These are phyloP conservation scores for Pezicula rhizophila DNA, from an alignment of 2,329 filamentous ascomycete genomes.

Conservation along the genomic window DNA sequence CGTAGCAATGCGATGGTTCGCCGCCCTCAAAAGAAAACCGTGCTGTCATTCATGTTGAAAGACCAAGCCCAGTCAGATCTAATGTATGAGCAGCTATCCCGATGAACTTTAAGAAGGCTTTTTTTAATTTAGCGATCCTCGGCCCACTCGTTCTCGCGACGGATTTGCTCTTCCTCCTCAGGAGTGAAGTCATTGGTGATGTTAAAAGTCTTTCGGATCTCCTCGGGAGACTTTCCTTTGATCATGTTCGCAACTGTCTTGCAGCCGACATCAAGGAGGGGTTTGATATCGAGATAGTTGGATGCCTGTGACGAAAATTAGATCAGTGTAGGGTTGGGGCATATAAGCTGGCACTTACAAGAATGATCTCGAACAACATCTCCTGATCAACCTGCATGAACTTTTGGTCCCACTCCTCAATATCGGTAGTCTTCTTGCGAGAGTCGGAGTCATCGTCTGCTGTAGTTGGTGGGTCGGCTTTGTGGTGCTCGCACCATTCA, in stretches of 20 bases:
- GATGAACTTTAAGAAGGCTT: background rate
- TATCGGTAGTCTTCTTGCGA: slow-evolving; percentile 97
- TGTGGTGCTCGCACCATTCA: slow-evolving; percentile 97
- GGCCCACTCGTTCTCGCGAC: slow-evolving; percentile 85
- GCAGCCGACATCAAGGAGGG: slow-evolving; percentile 93
- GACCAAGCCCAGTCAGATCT: too few species aligned
- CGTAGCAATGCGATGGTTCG: too few species aligned
- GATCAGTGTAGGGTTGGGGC: background rate
- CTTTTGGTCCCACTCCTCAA: slow-evolving; percentile 99
- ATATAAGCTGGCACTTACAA: slow-evolving; percentile 52
- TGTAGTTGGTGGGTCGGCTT: slow-evolving; percentile 74
- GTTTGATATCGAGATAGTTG: slow-evolving; percentile 99
- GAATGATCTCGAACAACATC: slow-evolving; percentile 99
- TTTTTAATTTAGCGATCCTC: slow-evolving; percentile 60
- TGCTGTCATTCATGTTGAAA: background rate
- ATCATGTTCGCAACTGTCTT: slow-evolving; percentile 99
- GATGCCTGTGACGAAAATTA: slow-evolving; percentile 57
- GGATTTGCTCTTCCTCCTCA: slow-evolving; percentile 97
- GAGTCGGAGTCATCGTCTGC: slow-evolving; percentile 88
- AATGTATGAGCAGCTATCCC: background rate
- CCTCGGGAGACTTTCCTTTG: slow-evolving; percentile 98
- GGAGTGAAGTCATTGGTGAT: slow-evolving; percentile 99
- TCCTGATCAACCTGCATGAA: slow-evolving; percentile 99
- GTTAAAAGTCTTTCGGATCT: slow-evolving; percentile 99
- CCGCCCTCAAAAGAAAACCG: background rate